Base-by-base conservation (phyloP, 345 rosid genomes). In the Arabidopsis thaliana region DNA sequence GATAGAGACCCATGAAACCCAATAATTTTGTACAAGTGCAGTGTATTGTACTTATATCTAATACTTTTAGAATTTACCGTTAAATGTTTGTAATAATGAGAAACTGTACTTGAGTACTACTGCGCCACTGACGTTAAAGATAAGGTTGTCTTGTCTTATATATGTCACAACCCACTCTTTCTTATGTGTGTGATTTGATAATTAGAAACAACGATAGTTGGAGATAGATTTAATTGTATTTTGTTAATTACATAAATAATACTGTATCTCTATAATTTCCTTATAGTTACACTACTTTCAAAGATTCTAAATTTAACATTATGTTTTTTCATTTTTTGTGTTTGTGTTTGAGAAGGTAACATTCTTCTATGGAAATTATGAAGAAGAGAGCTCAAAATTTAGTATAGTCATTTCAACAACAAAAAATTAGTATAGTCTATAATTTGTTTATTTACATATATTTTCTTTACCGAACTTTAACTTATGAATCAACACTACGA, bases 141-240 rank as follows among this genome's bases (percentile, higher is more conserved):
- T 76, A 76, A 59, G 74, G 63, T 42, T 68, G 74, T 76, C 79
- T 69, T 76, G 79, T 76, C 79, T 68, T 64, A 42, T 16, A 16
- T 16, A 16, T 32, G 40, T 60, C 79, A 76, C 69, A 51, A 51
- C 79, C 79, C 64, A 68, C 60, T 52, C 69, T 76, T 68, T 52
- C 69, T 76, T 76, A 16, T 36, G 32, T 37, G 42, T 74, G 66
- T 46, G 51, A 74, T 44, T 44, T 74, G 48, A 74, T 74, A 45
- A 34, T 74, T 74, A 25, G 23, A 13, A 61, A 41, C 37, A 24
- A 24, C 8, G 20, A 62, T 30, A 3, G 51, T 62, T 25, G 34
- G 12, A 41, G 32, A 58, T 16, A 41, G 32, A 58, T 34, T 58
- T 23, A 23, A 23, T 33, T 60, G 14, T 58, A 57, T 16, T 58